Evolutionary conservation across 495 filamentous ascomycete genomes (phyloP).

Genomic region (Aspergillus heteromorphus): DNA sequence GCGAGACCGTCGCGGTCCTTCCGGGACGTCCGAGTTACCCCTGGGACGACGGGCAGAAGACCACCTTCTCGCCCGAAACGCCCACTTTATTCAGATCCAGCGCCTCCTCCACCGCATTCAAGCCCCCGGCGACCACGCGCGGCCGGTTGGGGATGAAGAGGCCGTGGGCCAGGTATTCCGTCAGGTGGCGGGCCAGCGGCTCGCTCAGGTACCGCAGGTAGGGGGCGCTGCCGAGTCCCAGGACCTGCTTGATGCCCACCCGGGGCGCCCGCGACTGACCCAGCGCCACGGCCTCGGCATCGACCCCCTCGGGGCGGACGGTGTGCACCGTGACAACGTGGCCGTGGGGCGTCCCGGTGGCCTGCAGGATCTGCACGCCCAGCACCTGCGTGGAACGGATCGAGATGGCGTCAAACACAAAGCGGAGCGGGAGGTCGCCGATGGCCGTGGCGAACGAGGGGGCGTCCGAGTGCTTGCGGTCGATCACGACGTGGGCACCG

Average conservation of each 20-base stretch:
- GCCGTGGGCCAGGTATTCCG: slow-evolving; percentile 14
- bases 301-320: slow-evolving; percentile 3
- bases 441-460: slow-evolving; percentile 7
- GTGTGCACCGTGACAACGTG: slow-evolving; percentile 11
- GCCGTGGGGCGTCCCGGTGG: not conserved
- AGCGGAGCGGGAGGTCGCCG: slow-evolving; percentile 7
- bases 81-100: slow-evolving; percentile 16
- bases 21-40: too few relatives aligned
- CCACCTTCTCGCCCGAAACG: slow-evolving; percentile 20
- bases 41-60: slow-evolving; percentile 16
- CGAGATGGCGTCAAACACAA: slow-evolving; percentile 18
- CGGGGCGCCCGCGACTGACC: slow-evolving; percentile 10
- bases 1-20: too few relatives aligned
- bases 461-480: slow-evolving; percentile 9
- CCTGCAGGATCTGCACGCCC: slow-evolving; percentile 12
- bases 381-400: slow-evolving; percentile 9
- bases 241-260: slow-evolving; percentile 12
- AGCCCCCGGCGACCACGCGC: slow-evolving; percentile 13
- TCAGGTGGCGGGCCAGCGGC: slow-evolving; percentile 13
- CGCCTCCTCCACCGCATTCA: slow-evolving; percentile 16
- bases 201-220: slow-evolving; percentile 16
- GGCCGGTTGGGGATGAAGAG: slow-evolving; percentile 15
- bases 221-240: slow-evolving; percentile 14
- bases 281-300: slow-evolving; percentile 9
- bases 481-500: slow-evolving; percentile 30